Base-by-base conservation (phyloP, 192 early-diverging fungal species). In the Coemansia reversa region DNA sequence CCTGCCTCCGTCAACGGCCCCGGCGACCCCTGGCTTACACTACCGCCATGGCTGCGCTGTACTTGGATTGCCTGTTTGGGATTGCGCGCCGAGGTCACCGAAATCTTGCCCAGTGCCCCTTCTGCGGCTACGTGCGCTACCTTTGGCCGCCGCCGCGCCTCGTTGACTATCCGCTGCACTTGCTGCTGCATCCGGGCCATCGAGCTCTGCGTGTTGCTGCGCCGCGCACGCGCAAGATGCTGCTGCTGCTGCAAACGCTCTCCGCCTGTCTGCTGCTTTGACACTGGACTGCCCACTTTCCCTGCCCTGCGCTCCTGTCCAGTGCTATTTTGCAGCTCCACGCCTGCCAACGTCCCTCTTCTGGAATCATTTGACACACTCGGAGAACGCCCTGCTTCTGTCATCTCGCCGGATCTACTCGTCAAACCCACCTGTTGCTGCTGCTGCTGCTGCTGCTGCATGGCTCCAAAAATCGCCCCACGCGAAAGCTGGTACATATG, bases 71-170 rank as follows among this genome's bases (percentile, higher is more conserved):
- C 77, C 65, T 96, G 94, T 51, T 92, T 89, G 3, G 97, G 97
- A 65, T 94, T 94, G 55, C 89, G 83, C 25, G 90, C 90, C 14
- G 97, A 94, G 63, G 89, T 89, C 50, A 92, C 79, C 1, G 95
- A 89, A 60, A 99, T 95, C 67, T 93, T 97, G 60, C 97, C 97
- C 20, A 99, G 80, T 23, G 95, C 94, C 18, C 96, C 96, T 73
- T 97, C 97, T 51, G 96, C 78, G 19, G 94, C 86, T 35, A 95
- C 91, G 86, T 73, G 47, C n/a, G 89, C 88, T 28, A 88, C 86
- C 60, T 94, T 97, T 39, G 91, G 93, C 63, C 90, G 90, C 48
- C 89, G 84, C 67, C 91, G 93, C 42, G 95, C 90, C 58, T 91
- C 89, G 65, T 94, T 94, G 62, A 99, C 95, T 64, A 99, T 90